These are phyloP conservation scores for Trichophyton benhamiae DNA, from an alignment of 2,329 filamentous ascomycete genomes.

Conservation along the genomic window DNA sequence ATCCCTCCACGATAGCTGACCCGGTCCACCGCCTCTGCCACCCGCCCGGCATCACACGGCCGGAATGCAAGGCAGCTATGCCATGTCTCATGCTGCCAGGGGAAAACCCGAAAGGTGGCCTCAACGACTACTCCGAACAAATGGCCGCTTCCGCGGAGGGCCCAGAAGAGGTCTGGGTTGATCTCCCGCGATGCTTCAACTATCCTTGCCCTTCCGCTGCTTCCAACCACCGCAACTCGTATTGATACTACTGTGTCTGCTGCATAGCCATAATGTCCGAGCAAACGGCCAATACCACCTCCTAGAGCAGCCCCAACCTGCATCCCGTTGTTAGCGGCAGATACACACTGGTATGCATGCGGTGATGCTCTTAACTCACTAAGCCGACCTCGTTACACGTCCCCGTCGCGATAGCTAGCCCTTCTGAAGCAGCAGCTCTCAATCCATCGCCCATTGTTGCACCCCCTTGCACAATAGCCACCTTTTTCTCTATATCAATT, in stretches of 20 bases:
- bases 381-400: slow-evolving; percentile 4
- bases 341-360: background rate
- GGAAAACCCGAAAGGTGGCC: background rate
- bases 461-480: background rate
- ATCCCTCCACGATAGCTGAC: background rate
- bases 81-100: slow-evolving; percentile 2
- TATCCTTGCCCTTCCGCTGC: slow-evolving; percentile 10
- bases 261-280: slow-evolving; percentile 3
- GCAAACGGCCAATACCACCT: slow-evolving; percentile 1
- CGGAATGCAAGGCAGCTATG: background rate
- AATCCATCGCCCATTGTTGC: slow-evolving; percentile 4
- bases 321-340: background rate
- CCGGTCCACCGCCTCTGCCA: background rate
- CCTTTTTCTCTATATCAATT: background rate
- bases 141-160: slow-evolving; percentile 25
- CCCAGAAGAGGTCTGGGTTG: slow-evolving; percentile 26
- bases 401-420: slow-evolving; percentile 1
- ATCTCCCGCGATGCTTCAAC: slow-evolving; percentile 17
- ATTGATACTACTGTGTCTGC: slow-evolving; percentile 4
- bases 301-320: slow-evolving; percentile 4
- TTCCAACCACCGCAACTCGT: background rate
- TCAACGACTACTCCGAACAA: slow-evolving; percentile 22
- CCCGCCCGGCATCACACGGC: background rate
- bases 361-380: background rate
- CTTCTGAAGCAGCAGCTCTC: background rate